Base-by-base conservation (phyloP, 257 asterid species). In the Vinca minor region DNA sequence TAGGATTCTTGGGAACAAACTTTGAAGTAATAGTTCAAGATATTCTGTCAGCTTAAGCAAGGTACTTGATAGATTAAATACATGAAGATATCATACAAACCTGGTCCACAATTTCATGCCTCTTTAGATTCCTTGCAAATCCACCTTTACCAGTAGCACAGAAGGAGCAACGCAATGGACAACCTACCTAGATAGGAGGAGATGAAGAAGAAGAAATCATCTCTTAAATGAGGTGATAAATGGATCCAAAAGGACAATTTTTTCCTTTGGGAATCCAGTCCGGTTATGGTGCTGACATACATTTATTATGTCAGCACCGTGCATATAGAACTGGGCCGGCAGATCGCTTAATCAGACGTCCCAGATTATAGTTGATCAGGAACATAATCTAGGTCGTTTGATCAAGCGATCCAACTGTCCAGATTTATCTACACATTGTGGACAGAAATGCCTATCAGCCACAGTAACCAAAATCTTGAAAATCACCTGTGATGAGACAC, bases 81-180 rank as follows among this genome's bases (percentile, higher is more conserved):
- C 67, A 64, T 29, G 42, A 55, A 28, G 59, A 63, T 44, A 48
- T 29, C 62, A 64, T 41, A 52, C 20, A 63, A 65, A 88, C 98
- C 94, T 91, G 98, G 71, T 88, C 96, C 41, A 91, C 88, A 73
- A 88, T 91, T 82, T 91, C 98, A 74, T 88, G 98, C 62, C 87
- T 78, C 80, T 82, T 91, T 71, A 91, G 92, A 76, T 88, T 91
- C 84, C 98, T 86, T 17, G 96, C 79, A 74, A 85, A 91, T 65
- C 96, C 98, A 69, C 96, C 95, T 79, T 86, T 88, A 62, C 96
- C 96, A 71, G 98, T 89, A 59, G 98, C 96, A 69, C 98, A 92
- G 75, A 92, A 92, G 64, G 94, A 85, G 74, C 98, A 92, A 21
- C 95, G 91, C 71, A 92, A 50, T 10, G 98, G 88, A 69, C 98